These are phyloP conservation scores for Limnomonas spitsbergensis DNA, from an alignment of 139 green algal species.

Conservation along the genomic window DNA sequence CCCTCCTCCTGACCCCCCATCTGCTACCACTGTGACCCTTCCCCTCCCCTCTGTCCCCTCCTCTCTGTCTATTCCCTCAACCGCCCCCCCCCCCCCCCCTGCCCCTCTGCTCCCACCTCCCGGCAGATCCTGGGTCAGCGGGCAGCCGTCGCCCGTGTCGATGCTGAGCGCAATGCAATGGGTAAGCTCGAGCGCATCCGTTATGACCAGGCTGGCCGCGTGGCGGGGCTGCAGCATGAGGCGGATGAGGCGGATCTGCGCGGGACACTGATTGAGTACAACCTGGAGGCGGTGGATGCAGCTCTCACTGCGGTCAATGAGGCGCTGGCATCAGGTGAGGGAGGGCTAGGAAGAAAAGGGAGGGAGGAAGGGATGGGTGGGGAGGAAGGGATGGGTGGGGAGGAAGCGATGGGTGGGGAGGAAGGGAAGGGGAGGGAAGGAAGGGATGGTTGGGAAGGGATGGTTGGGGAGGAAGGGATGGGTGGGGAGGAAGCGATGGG, in stretches of 20 bases:
- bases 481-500: too few species aligned
- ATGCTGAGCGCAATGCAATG: conserved; percentile 61
- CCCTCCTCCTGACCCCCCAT: too few species aligned
- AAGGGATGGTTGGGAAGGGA: too few species aligned
- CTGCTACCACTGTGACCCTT: too few species aligned
- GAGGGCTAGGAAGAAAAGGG: not conserved
- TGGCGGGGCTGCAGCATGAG: conserved; percentile 67
- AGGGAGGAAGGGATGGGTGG: too few species aligned
- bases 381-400: not conserved
- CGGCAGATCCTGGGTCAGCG: conserved; percentile 38
- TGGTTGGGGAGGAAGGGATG: too few species aligned
- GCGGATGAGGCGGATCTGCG: conserved; percentile 47
- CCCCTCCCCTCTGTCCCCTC: too few species aligned
- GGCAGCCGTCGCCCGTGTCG: conserved; percentile 40
- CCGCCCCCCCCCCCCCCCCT: too few species aligned
- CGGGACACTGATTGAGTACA: conserved; percentile 72
- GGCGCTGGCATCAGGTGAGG: conserved; percentile 10
- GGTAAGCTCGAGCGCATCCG: conserved; percentile 77
- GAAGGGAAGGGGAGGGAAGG: too few species aligned
- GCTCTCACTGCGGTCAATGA: conserved; percentile 79
- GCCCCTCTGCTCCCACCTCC: too few species aligned
- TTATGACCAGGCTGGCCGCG: conserved; percentile 57
- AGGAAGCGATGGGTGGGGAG: too few species aligned
- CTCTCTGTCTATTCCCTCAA: too few species aligned
- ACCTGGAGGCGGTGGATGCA: conserved; percentile 81